These are phyloP conservation scores for Beauveria caledonica DNA, from an alignment of 2,329 filamentous ascomycete genomes.

Conservation along the genomic window DNA sequence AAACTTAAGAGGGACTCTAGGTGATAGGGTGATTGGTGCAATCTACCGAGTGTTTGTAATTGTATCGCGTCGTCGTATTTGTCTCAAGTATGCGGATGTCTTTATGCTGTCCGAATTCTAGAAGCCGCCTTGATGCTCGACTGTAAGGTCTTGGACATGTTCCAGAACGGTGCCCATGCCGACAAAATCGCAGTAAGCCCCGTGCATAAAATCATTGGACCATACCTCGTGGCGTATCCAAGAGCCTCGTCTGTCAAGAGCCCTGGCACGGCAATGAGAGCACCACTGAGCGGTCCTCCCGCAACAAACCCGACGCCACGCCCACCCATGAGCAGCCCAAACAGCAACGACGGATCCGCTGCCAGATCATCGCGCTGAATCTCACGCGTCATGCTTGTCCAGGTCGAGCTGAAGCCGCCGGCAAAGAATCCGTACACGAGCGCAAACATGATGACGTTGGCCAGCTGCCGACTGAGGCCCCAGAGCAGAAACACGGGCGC, in stretches of 20 bases:
- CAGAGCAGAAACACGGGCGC: conserved; percentile 51
- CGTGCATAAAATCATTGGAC: conserved; percentile 26
- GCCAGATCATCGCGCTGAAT: conserved; percentile 21
- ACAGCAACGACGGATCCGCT: conserved; percentile 22
- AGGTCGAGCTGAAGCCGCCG: conserved; percentile 52
- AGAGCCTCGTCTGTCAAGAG: conserved; percentile 19
- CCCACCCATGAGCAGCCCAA: conserved; percentile 24
- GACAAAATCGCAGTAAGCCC: conserved; percentile 23
- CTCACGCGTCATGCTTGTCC: conserved; percentile 44
- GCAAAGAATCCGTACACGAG: conserved; percentile 57
- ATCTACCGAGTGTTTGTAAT: no score
- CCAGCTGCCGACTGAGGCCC: conserved; percentile 44
- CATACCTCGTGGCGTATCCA: conserved; percentile 24
- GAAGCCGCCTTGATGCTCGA: not conserved
- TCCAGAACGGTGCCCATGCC: conserved; percentile 30
- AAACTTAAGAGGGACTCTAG: not conserved
- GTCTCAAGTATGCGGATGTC: not conserved
- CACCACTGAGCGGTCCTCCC: conserved; percentile 22
- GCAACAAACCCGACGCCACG: conserved; percentile 22
- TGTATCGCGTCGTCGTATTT: no score
- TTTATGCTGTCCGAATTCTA: not conserved
- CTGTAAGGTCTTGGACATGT: conserved; percentile 13
- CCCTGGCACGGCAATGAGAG: conserved; percentile 19
- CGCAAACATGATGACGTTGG: conserved; percentile 49
- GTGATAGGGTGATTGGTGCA: no score